These are phyloP conservation scores for Podospora comata DNA, from an alignment of 495 filamentous ascomycete genomes.

Conservation along the genomic window DNA sequence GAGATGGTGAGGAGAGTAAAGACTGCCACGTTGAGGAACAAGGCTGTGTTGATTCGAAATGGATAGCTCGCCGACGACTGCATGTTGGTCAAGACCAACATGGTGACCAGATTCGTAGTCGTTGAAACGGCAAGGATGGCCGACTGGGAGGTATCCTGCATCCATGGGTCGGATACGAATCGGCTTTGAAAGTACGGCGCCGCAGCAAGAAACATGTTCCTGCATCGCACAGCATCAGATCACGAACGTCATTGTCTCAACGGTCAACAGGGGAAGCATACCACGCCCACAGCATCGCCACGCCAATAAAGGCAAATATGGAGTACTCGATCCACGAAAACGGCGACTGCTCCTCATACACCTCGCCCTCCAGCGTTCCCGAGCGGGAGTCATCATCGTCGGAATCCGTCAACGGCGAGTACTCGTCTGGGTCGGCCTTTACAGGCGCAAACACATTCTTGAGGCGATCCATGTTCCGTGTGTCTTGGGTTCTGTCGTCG, in stretches of 20 bases:
- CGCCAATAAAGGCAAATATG: conserved; percentile 80
- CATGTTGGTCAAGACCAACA: conserved; percentile 70
- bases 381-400: conserved; percentile 35
- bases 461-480: conserved; percentile 29
- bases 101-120: conserved; percentile 69
- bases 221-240: conserved; percentile 62
- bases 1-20: conserved; percentile 79
- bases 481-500: conserved; percentile 4
- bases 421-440: conserved; percentile 47
- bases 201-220: conserved; percentile 98
- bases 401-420: conserved; percentile 49
- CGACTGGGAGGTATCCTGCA: conserved; percentile 77
- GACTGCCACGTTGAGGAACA: conserved; percentile 66
- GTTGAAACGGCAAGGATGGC: conserved; percentile 84
- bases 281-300: conserved; percentile 97
- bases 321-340: conserved; percentile 80
- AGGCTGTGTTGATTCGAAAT: conserved; percentile 68
- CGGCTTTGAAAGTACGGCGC: conserved; percentile 88
- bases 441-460: conserved; percentile 27
- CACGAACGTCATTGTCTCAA: conserved; percentile 91
- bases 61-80: conserved; percentile 82
- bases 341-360: conserved; percentile 37
- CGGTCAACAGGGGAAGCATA: conserved; percentile 62
- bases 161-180: conserved; percentile 66
- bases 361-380: conserved; percentile 31